phyloP scores from a whole-genome alignment of 2,329 filamentous ascomycete genomes.

The Cylindrodendrum hubeiense region DNA sequence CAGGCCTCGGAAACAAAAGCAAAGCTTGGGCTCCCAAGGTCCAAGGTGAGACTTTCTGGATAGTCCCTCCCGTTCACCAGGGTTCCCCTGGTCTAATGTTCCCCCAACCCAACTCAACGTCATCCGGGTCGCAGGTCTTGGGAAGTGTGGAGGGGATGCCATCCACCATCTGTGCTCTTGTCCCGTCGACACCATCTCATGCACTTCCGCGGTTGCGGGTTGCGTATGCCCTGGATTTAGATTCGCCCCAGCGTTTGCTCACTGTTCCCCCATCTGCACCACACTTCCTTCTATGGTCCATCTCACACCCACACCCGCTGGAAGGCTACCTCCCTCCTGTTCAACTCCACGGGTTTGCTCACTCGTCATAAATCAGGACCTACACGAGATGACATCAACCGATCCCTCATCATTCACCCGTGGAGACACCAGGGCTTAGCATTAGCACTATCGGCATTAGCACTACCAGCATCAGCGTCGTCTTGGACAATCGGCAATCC shows the following conservation, averaged over 20 bases:
- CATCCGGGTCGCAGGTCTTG: slow-evolving; percentile 1
- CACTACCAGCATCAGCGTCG: background rate
- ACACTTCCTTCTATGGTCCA: background rate
- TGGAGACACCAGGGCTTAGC: background rate
- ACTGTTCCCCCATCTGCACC: background rate
- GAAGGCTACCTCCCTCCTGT: background rate
- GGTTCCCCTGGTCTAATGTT: slow-evolving; percentile 4
- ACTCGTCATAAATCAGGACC: background rate
- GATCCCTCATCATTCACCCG: background rate
- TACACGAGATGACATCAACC: background rate
- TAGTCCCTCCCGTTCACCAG: slow-evolving; percentile 11
- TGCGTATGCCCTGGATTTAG: background rate
- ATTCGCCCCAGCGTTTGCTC: background rate
- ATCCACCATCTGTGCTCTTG: slow-evolving; percentile 5
- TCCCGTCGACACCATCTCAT: background rate
- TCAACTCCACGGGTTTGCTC: background rate
- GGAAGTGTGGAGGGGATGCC: slow-evolving; percentile 1
- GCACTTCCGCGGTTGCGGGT: background rate
- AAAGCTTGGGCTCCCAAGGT: background rate
- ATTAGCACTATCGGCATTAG: background rate
- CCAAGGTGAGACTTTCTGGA: slow-evolving; percentile 1
- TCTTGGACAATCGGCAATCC: background rate
- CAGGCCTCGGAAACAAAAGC: slow-evolving; percentile 2
- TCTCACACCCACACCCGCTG: background rate
- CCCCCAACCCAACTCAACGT: slow-evolving; percentile 8